Percentiles rank a stretch among this genome's conserved stretches.
Evolutionary conservation across 2,329 filamentous ascomycete genomes (phyloP).

Genomic region (Xylariaceae sp.): DNA sequence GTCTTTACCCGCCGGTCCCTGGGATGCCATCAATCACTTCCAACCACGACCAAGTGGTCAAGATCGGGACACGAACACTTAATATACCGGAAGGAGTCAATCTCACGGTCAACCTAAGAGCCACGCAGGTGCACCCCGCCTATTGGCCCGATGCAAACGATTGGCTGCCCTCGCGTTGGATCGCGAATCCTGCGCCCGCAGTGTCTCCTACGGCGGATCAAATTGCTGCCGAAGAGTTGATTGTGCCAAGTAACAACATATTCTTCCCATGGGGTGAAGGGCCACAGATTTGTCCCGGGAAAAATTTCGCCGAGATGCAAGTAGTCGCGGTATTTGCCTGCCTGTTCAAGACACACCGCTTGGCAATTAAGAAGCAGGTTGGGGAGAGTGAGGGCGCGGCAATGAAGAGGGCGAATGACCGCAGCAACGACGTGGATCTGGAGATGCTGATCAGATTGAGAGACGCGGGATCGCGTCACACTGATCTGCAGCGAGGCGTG

Average conservation of each 20-base stretch:
- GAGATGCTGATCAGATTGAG: slow-evolving; percentile 6
- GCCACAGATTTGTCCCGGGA: neutral
- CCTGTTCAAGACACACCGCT: slow-evolving; percentile 9
- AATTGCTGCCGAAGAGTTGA: neutral
- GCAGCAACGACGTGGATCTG: slow-evolving; percentile 3
- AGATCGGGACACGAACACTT: slow-evolving; percentile 2
- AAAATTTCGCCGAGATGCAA: slow-evolving; percentile 22
- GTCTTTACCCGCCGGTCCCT: slow-evolving; percentile 7
- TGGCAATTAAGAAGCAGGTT: neutral
- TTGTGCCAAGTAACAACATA: neutral
- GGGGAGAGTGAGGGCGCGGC: neutral
- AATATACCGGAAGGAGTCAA: slow-evolving; percentile 5
- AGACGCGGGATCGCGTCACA: slow-evolving; percentile 3
- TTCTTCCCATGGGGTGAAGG: slow-evolving; percentile 4
- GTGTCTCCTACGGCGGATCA: neutral
- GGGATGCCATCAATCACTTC: slow-evolving; percentile 1
- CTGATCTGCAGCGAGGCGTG: slow-evolving; percentile 1
- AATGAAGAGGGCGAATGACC: slow-evolving; percentile 1
- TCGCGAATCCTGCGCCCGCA: neutral
- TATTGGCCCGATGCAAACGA: slow-evolving; percentile 2
- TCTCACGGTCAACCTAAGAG: neutral
- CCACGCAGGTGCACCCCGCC: slow-evolving; percentile 3
- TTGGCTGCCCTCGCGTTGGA: neutral
- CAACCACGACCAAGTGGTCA: slow-evolving; percentile 1
- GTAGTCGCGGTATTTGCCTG: slow-evolving; percentile 22